These are phyloP conservation scores for Suillus brevipes DNA, from an alignment of 768 basidiomycete species.

Conservation along the genomic window DNA sequence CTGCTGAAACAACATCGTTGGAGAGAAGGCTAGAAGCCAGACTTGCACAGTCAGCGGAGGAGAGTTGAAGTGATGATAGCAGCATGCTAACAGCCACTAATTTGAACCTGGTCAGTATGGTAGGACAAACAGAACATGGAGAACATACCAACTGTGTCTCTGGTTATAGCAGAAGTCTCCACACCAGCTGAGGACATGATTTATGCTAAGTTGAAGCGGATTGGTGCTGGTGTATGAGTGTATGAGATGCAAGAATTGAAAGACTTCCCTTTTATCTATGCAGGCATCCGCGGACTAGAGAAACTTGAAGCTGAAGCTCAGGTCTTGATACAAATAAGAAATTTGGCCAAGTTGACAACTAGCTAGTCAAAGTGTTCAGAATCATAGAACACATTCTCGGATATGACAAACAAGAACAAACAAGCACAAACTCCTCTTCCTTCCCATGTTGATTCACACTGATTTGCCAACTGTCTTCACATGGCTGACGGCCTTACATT, in stretches of 20 bases:
- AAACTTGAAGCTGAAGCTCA: not conserved
- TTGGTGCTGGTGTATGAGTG: not conserved
- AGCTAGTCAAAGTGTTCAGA: not conserved
- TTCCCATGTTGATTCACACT: not conserved
- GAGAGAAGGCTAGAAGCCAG: not conserved
- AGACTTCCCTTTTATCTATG: not conserved
- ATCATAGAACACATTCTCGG: not conserved
- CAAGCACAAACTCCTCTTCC: not conserved
- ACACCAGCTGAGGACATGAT: not conserved
- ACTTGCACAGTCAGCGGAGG: not conserved
- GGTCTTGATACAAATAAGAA: not conserved
- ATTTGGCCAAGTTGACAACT: not conserved
- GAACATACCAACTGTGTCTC: not conserved
- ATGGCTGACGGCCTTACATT: not conserved
- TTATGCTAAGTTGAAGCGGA: not conserved
- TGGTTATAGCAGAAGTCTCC: not conserved
- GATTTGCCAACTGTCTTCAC: not conserved
- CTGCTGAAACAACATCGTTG: no score
- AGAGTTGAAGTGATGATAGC: not conserved
- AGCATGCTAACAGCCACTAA: not conserved
- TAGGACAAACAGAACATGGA: not conserved
- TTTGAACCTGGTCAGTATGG: not conserved
- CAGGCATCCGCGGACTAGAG: not conserved
- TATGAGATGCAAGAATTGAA: not conserved
- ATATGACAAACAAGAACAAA: not conserved